Evolutionary conservation across 192 early-diverging fungal species (phyloP), one percentile per base, ranked within the genome.

Genomic region (Coemansia sp.): DNA sequence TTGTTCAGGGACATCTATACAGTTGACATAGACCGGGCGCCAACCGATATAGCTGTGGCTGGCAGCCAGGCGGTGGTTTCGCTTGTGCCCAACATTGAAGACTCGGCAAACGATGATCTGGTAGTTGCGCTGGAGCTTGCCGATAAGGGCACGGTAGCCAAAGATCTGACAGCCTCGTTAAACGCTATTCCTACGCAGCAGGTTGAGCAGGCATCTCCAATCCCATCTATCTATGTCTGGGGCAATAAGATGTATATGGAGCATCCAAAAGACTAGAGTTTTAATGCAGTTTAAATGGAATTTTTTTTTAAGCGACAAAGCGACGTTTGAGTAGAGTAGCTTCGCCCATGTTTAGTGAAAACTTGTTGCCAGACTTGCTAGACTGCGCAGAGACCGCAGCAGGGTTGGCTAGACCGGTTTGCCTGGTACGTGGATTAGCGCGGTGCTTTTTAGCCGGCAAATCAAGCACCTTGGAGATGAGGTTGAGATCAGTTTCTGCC

Each of bases 321-420:
- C 73, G 67, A 21, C 73, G 73, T 46, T 77, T 77, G 26, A 77
- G 59, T 36, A 77, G 50, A 11, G 73, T 77, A 23, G 68, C 73
- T 20, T 77, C 73, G 37, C 73, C 66, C 68, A 77, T 77, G 63
- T 77, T 77, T 18, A 77, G 68, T 33, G 73, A 55, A 41, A 77
- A 77, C 57, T 61, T 54, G 52, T 40, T 37, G 41, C 48, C 52
- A 0, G 46, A 20, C 55, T 18, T 58, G 3, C 40, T 10, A 11
- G 48, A 33, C 31, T 30, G 28, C 1, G 30, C 28, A n/a, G 19
- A 15, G 6, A 20, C 14, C 8, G 50, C 51, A 26, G 60, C 55
- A 0, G 38, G 28, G 13, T 31, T 38, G 40, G 53, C 46, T 1
- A 52, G 14, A 2, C 36, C 30, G 6, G 59, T 39, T 11, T 57